Evolutionary conservation across 169 alveolate genomes (phyloP).

Genomic region (Eimeria sp.): DNA sequence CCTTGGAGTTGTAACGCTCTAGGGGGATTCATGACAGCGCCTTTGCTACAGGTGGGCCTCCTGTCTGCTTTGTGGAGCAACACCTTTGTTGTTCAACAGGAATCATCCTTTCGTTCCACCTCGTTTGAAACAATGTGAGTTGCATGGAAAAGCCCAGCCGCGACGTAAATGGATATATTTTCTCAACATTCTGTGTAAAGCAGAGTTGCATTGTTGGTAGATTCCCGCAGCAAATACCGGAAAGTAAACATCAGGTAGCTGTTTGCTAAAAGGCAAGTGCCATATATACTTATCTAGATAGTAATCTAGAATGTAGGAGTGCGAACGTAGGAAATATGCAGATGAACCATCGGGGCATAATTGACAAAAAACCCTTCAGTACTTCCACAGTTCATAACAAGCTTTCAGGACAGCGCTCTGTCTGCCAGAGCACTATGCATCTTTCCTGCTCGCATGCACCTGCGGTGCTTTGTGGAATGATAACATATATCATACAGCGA

Average conservation of each 20-base stretch:
- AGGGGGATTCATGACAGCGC: not conserved
- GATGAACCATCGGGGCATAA: not conserved
- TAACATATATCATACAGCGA: not conserved
- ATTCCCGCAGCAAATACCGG: not conserved
- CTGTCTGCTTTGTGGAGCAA: not conserved
- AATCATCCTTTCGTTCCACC: not conserved
- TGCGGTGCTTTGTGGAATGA: slow-evolving; percentile 25
- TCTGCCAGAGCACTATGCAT: not conserved
- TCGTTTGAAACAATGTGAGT: not conserved
- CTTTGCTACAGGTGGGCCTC: not conserved
- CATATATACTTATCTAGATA: not conserved
- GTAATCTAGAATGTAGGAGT: not conserved
- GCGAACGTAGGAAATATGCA: not conserved
- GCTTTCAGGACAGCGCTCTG: slow-evolving; percentile 11
- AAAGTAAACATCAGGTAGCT: not conserved
- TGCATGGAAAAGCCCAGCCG: not conserved
- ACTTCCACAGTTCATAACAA: not conserved
- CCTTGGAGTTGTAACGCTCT: not conserved
- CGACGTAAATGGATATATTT: not conserved
- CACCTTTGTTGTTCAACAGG: not conserved
- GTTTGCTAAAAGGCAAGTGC: not conserved
- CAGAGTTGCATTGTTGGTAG: not conserved
- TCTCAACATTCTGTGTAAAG: not conserved
- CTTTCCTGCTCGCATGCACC: slow-evolving; percentile 7
- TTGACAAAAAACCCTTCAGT: not conserved